Evolutionary conservation across 225 moss, liverwort and hornwort genomes (phyloP), one percentile per base, ranked within the genome.

Genomic region (Straminergon stramineum): DNA sequence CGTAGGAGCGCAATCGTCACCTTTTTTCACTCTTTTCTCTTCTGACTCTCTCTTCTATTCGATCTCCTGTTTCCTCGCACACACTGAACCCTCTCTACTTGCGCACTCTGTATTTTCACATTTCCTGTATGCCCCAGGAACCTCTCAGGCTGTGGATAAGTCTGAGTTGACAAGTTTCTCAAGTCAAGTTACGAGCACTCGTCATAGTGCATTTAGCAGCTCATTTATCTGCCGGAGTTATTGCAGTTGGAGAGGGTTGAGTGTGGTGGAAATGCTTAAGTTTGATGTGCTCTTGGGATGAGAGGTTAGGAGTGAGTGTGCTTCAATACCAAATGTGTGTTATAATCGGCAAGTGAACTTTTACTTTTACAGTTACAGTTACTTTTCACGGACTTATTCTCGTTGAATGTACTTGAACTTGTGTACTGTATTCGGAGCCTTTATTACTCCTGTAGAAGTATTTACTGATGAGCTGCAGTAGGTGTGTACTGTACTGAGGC

Each of bases 401-500:
- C 17, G 21, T 65, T 17, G 17, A 35, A 24, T 35, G 65, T 23
- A 65, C 18, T 41, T 73, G 37, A 82, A 62, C 51, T 62, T 68
- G 28, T 28, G 26, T 21, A 28, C 48, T 48, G 11, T 41, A 57
- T 30, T 88, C 28, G 30, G n/a, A 37, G 27, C 22, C 57, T 34
- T 39, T 56, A 56, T 55, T 57, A 9, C 23, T 88, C 5, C 51
- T 51, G 32, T 60, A 75, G 93, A 85, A 94, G 89, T n/a, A 84
- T 12, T 24, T 21, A 5, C 45, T 71, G 74, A 48, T 61, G 32
- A 41, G 31, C 94, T 56, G 88, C 93, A 90, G 93, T 92, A 83
- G 95, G 93, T 86, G 91, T 90, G 66, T 92, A 94, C 70, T 91
- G 93, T 84, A 79, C 64, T 93, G 67, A 91, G 56, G 75, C 55